These are phyloP conservation scores for Cytospora chrysosperma DNA, from an alignment of 2,329 filamentous ascomycete species.

Conservation along the genomic window DNA sequence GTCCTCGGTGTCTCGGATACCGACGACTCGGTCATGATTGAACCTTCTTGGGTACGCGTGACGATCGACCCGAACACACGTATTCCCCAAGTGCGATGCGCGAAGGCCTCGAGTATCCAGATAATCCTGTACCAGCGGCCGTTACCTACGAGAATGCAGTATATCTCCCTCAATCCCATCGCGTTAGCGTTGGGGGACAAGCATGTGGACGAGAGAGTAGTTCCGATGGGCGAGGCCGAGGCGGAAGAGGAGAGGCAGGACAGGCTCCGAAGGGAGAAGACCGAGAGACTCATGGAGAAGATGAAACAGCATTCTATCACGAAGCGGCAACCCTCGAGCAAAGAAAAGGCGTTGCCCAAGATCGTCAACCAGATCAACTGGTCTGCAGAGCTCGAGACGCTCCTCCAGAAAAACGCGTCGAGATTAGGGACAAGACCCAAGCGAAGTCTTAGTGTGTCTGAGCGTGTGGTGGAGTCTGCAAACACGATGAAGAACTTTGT, in stretches of 20 bases:
- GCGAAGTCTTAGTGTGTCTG: slow-evolving; percentile 86
- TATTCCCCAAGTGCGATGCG: slow-evolving; percentile 73
- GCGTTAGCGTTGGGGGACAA: slow-evolving; percentile 82
- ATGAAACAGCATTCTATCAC: slow-evolving; percentile 84
- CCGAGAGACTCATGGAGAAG: slow-evolving; percentile 74
- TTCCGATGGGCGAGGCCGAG: slow-evolving; percentile 55
- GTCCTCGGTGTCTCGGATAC: slow-evolving; percentile 83
- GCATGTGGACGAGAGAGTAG: slow-evolving; percentile 37
- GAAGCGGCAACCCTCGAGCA: slow-evolving; percentile 71
- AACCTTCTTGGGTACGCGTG: slow-evolving; percentile 69
- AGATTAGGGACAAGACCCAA: slow-evolving; percentile 78
- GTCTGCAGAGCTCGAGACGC: slow-evolving; percentile 81
- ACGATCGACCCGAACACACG: slow-evolving; percentile 49
- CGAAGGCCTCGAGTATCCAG: slow-evolving; percentile 72
- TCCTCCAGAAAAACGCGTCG: slow-evolving; percentile 88
- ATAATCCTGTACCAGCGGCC: slow-evolving; percentile 88
- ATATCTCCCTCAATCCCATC: slow-evolving; percentile 88
- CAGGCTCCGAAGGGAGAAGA: slow-evolving; percentile 55
- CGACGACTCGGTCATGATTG: slow-evolving; percentile 51
- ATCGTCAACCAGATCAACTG: slow-evolving; percentile 96
- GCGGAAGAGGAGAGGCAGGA: slow-evolving; percentile 70
- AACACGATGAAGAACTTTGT: slow-evolving; percentile 79
- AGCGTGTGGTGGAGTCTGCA: slow-evolving; percentile 91
- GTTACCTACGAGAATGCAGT: slow-evolving; percentile 87
- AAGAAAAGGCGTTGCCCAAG: slow-evolving; percentile 75